Evolutionary conservation across 148 eudicot genomes (phyloP).

Genomic region (Cornus controversa): DNA sequence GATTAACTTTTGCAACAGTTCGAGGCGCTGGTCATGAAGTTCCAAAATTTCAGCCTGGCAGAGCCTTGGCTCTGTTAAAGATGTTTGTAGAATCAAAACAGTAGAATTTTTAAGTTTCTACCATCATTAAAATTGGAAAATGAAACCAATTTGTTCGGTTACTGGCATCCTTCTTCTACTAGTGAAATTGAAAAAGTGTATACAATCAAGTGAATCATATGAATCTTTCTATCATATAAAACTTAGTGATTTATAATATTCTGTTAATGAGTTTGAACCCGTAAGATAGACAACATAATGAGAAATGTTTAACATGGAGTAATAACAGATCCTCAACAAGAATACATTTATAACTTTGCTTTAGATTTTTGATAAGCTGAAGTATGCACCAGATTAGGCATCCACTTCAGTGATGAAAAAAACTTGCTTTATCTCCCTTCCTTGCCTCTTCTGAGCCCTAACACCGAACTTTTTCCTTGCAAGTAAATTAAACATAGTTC

Average conservation of each 20-base stretch:
- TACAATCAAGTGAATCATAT: neutral
- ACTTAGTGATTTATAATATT: neutral
- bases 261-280: neutral
- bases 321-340: too few relatives aligned
- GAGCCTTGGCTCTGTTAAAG: slow-evolving; percentile 23
- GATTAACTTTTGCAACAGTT: slow-evolving; percentile 26
- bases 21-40: slow-evolving; percentile 35
- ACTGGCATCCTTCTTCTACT: neutral
- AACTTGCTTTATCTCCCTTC: too few relatives aligned
- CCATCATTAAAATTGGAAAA: neutral
- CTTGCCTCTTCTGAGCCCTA: too few relatives aligned
- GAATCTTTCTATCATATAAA: neutral
- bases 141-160: neutral
- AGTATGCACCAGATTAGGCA: neutral
- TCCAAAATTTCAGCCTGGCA: slow-evolving; percentile 22
- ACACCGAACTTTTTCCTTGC: too few relatives aligned
- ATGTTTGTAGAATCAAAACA: slow-evolving; percentile 10
- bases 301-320: too few relatives aligned
- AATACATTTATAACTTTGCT: too few relatives aligned
- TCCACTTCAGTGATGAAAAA: neutral
- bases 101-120: neutral
- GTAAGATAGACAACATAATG: too few relatives aligned
- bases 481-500: too few relatives aligned
- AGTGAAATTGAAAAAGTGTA: neutral
- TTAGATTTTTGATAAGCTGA: too few relatives aligned